phyloP scores from a whole-genome alignment of 306 rosid species.

The Ormosia emarginata region DNA sequence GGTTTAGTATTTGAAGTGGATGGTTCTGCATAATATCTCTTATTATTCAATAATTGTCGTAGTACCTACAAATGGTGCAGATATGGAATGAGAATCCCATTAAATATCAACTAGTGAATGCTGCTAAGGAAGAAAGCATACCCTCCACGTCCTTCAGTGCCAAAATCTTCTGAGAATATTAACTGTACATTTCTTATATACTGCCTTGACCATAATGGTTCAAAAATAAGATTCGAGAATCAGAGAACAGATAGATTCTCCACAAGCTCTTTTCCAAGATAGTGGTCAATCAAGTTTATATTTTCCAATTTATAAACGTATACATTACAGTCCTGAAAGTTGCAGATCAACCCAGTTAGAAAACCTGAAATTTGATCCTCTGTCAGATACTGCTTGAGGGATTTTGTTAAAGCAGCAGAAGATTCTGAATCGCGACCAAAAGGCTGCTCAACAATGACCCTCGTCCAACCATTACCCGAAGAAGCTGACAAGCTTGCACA shows the following conservation, averaged over 20 bases:
- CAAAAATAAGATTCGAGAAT: constrained; percentile 87
- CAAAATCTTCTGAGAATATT: constrained; percentile 90
- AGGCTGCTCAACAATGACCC: constrained; percentile 96
- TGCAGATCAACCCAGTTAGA: not conserved
- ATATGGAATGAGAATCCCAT: constrained; percentile 20
- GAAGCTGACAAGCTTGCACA: constrained; percentile 82
- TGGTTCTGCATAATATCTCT: constrained; percentile 97
- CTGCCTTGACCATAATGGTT: constrained; percentile 95
- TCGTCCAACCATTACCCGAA: constrained; percentile 84
- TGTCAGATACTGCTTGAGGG: constrained; percentile 70
- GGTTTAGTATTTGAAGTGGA: constrained; percentile 88
- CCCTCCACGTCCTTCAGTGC: constrained; percentile 99
- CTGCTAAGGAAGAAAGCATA: constrained; percentile 34
- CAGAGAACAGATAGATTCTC: constrained; percentile 93
- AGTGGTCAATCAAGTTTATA: constrained; percentile 78
- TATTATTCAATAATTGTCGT: constrained; percentile 81
- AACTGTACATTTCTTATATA: constrained; percentile 87
- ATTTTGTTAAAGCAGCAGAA: constrained; percentile 83
- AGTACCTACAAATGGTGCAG: constrained; percentile 51
- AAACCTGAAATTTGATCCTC: constrained; percentile 93
- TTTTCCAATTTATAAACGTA: not conserved
- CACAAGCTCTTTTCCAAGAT: constrained; percentile 93
- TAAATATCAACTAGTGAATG: not conserved
- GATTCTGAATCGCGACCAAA: constrained; percentile 93
- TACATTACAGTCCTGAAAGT: not conserved